Percentiles rank a stretch among this genome's conserved stretches.
Conservation (phyloP, 2,329 filamentous ascomycete species). For the Fusarium guadeloupense region DNA sequence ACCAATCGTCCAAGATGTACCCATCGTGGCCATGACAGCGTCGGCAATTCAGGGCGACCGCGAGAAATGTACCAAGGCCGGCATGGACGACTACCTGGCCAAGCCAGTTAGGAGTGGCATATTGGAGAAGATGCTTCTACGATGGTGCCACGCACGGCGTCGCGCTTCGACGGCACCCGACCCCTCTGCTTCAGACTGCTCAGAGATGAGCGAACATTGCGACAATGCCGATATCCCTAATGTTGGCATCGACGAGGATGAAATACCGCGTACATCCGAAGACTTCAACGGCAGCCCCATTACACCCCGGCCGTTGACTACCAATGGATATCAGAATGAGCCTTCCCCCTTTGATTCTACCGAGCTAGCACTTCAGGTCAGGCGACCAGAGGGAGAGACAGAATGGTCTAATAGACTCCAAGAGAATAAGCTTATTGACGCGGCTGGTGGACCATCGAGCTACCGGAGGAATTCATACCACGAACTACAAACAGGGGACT, state of each 20-base stretch:
- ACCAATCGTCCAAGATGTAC: constrained; percentile 66
- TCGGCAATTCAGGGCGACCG: constrained; percentile 80
- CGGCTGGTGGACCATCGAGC: constrained; percentile 52
- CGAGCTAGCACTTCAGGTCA: constrained; percentile 49
- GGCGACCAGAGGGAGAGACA: constrained; percentile 50
- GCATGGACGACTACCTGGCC: constrained; percentile 81
- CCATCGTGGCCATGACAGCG: constrained; percentile 84
- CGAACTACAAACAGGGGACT: constrained; percentile 51
- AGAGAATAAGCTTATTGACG: constrained; percentile 59
- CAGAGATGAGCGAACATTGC: constrained; percentile 56
- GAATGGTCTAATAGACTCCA: constrained; percentile 56
- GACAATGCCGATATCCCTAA: constrained; percentile 54
- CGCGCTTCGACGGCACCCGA: constrained; percentile 37
- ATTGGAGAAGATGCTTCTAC: constrained; percentile 75
- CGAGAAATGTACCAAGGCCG: constrained; percentile 76
- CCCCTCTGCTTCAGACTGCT: constrained; percentile 54
- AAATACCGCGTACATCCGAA: constrained; percentile 35
- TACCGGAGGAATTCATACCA: constrained; percentile 49
- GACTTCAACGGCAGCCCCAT: constrained; percentile 47
- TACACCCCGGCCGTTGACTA: constrained; percentile 54
- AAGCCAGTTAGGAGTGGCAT: constrained; percentile 76
- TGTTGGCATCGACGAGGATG: constrained; percentile 46
- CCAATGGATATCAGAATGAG: constrained; percentile 51
- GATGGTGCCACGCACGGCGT: constrained; percentile 64
- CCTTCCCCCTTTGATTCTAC: constrained; percentile 55